These are phyloP conservation scores for Calonectria hongkongensis DNA, from an alignment of 2,329 filamentous ascomycete genomes.

Conservation along the genomic window DNA sequence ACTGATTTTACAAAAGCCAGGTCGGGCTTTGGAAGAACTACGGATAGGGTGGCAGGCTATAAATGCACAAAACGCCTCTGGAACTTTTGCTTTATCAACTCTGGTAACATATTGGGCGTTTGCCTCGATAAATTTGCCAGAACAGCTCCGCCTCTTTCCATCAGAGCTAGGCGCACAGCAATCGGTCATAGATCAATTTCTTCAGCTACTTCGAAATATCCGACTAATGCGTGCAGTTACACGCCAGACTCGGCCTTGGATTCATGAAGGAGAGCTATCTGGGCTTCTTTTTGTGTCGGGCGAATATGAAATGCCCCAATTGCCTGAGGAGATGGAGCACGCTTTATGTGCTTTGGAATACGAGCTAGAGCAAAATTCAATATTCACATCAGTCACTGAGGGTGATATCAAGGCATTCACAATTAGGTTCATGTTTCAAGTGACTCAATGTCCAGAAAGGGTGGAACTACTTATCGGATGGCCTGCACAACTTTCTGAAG, in stretches of 20 bases:
- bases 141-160: slow-evolving; percentile 37
- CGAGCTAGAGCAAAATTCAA: not conserved
- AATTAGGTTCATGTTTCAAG: slow-evolving; percentile 33
- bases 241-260: slow-evolving; percentile 11
- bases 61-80: slow-evolving; percentile 23
- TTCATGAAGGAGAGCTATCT: slow-evolving; percentile 1
- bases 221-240: slow-evolving; percentile 14
- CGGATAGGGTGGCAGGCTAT: slow-evolving; percentile 31
- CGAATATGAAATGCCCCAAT: not conserved
- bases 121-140: slow-evolving; percentile 39
- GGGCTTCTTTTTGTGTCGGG: not conserved
- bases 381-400: not conserved
- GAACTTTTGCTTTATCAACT: slow-evolving; percentile 38
- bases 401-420: slow-evolving; percentile 3
- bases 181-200: slow-evolving; percentile 27
- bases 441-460: slow-evolving; percentile 25
- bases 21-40: slow-evolving; percentile 37
- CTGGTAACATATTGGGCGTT: slow-evolving; percentile 47
- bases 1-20: slow-evolving; percentile 38
- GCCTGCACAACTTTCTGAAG: slow-evolving; percentile 37
- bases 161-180: not conserved
- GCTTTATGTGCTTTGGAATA: slow-evolving; percentile 12
- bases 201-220: slow-evolving; percentile 24
- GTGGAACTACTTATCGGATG: slow-evolving; percentile 38
- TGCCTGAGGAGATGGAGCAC: not conserved